A percentile compares a stretch with the other conserved stretches of the same genome.
Conservation (phyloP, 495 filamentous ascomycete species). For the Talaromyces liani region DNA sequence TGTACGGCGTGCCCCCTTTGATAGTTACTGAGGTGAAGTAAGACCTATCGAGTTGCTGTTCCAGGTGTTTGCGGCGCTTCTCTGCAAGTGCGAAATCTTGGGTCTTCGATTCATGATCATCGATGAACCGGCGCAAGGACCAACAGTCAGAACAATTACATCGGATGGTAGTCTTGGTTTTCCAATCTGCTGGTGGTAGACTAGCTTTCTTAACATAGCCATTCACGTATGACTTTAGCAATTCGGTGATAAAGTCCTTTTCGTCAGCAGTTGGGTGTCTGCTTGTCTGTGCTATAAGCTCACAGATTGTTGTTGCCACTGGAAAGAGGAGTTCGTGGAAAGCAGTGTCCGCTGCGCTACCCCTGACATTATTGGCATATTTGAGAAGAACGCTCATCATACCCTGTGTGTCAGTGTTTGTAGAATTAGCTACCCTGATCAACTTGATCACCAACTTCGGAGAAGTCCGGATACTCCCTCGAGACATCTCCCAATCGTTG, state of each 20-base stretch:
- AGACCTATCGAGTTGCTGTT: neutral
- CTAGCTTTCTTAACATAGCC: neutral
- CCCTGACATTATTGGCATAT: neutral
- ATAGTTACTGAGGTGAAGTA: neutral
- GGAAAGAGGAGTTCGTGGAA: neutral
- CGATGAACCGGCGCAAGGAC: neutral
- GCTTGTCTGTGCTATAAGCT: neutral
- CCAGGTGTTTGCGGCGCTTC: neutral
- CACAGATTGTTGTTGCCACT: neutral
- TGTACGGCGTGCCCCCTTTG: neutral
- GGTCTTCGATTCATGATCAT: neutral
- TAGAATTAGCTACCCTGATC: neutral
- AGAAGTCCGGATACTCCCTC: too few species aligned
- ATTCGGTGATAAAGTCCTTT: neutral
- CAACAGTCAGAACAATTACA: neutral
- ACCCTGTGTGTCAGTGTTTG: neutral
- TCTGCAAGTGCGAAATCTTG: neutral
- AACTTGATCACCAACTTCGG: neutral
- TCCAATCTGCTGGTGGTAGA: neutral
- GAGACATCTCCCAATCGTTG: too few species aligned
- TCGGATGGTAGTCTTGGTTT: neutral
- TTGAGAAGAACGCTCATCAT: neutral
- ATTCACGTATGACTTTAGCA: neutral
- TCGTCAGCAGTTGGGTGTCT: neutral
- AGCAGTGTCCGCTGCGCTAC: neutral